These are phyloP conservation scores for Beta lomatogona DNA, from an alignment of 179 eudicot species.

Conservation along the genomic window DNA sequence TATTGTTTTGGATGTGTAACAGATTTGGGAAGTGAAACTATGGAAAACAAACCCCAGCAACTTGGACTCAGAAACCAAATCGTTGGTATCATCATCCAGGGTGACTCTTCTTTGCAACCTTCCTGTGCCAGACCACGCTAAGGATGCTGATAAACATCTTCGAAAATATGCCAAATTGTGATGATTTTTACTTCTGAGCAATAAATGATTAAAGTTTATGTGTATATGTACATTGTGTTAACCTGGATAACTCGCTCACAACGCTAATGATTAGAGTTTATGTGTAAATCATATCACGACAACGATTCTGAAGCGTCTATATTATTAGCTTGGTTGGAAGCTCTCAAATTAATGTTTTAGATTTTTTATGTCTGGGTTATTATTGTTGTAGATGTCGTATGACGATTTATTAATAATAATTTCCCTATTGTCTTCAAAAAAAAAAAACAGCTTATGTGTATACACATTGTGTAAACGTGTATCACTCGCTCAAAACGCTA, in stretches of 20 bases:
- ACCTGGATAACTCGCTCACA: background rate
- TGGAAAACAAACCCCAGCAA: conserved; percentile 50
- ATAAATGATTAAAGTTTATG: background rate
- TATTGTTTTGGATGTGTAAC: background rate
- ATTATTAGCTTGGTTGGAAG: too few species aligned
- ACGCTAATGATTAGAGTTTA: too few species aligned
- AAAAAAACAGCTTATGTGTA: too few species aligned
- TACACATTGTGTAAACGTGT: too few species aligned
- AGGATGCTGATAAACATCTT: conserved; percentile 47
- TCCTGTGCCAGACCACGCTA: conserved; percentile 54
- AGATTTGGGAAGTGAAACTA: conserved; percentile 85
- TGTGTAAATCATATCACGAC: background rate
- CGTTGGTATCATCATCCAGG: conserved; percentile 62
- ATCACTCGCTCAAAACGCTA: too few species aligned
- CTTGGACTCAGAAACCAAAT: conserved; percentile 31
- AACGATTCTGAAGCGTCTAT: too few species aligned
- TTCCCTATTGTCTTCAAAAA: too few species aligned
- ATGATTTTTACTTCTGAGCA: background rate
- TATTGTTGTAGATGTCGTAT: too few species aligned
- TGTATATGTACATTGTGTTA: background rate
- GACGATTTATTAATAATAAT: too few species aligned
- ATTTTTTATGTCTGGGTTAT: too few species aligned
- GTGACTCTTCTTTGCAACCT: conserved; percentile 69
- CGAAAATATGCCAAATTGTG: conserved; percentile 62
- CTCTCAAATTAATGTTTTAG: too few species aligned